A percentile compares a stretch with the other conserved stretches of the same genome.
phyloP scores from a whole-genome alignment of 2,329 filamentous ascomycete species.

The Cadophora malorum region DNA sequence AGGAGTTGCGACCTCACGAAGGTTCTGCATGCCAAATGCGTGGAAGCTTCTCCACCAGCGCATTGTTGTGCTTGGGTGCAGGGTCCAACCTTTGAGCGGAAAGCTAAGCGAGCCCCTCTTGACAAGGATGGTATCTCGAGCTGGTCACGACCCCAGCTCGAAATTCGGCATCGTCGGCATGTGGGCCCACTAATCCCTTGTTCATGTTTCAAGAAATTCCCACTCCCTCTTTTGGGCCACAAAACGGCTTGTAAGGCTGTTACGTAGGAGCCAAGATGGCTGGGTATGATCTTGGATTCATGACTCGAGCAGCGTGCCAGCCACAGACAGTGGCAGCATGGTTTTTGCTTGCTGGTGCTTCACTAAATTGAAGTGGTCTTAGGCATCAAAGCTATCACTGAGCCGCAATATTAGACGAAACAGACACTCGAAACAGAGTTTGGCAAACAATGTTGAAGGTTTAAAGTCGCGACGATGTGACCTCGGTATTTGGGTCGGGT shows the following conservation, averaged over 20 bases:
- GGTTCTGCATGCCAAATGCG: background rate
- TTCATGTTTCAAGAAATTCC: background rate
- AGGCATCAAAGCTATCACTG: background rate
- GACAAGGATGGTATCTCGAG: background rate
- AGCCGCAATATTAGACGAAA: background rate
- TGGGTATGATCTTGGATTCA: background rate
- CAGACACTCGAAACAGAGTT: background rate
- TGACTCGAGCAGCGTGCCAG: background rate
- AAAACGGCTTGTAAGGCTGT: background rate
- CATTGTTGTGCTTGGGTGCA: conserved; percentile 8
- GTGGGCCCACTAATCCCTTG: background rate
- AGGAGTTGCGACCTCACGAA: background rate
- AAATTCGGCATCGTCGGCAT: conserved; percentile 10
- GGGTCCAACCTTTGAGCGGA: background rate
- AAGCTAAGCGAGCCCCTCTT: conserved; percentile 3
- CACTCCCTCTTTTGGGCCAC: background rate
- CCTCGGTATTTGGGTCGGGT: background rate
- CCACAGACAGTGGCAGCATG: background rate
- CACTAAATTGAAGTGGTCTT: background rate
- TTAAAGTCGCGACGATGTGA: background rate
- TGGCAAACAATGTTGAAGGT: background rate
- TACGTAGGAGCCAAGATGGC: background rate
- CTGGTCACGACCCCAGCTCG: background rate
- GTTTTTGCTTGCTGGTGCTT: background rate
- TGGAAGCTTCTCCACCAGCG: conserved; percentile 1